Conservation (phyloP, 192 early-diverging fungal species). For the Linnemannia elongata region DNA sequence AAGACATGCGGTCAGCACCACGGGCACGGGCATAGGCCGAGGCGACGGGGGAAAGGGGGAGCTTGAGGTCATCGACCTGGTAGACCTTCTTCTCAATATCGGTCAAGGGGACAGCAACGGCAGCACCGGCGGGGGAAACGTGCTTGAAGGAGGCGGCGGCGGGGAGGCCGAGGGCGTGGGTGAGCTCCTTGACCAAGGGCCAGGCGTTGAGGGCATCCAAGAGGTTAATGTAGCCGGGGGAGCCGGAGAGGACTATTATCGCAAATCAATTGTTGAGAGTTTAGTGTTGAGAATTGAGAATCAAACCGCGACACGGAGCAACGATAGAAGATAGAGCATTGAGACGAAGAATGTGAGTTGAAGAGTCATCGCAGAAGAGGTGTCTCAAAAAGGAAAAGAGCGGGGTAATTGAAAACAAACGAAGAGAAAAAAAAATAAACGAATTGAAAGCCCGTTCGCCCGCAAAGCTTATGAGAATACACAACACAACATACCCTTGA, state of each 20-base stretch:
- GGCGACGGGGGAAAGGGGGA: conserved; percentile 86
- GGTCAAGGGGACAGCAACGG: conserved; percentile 86
- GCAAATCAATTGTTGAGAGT: background rate
- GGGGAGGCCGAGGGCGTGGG: conserved; percentile 84
- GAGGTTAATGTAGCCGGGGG: conserved; percentile 98
- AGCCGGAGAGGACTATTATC: conserved; percentile 84
- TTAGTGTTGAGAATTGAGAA: background rate
- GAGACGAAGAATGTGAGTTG: background rate
- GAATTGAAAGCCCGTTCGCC: conserved; percentile 42
- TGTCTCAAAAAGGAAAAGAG: conserved; percentile 52
- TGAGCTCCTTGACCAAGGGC: conserved; percentile 98
- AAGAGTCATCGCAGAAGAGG: background rate
- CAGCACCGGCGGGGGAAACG: conserved; percentile 97
- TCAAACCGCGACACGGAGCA: background rate
- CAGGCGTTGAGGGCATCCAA: conserved; percentile 97
- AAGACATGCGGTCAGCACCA: conserved; percentile 99
- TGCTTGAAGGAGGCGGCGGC: conserved; percentile 99
- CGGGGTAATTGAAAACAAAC: conserved; percentile 42
- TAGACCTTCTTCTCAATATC: conserved; percentile 91
- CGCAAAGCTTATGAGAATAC: background rate
- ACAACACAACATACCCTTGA: conserved; percentile 61
- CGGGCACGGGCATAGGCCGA: conserved; percentile 97
- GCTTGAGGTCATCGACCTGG: conserved; percentile 88
- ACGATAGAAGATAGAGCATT: background rate
- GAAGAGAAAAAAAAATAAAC: conserved; percentile 19